Percentiles rank a stretch among this genome's conserved stretches.
phyloP scores from a whole-genome alignment of 1,139 yeast species.

The Diutina rugosa region DNA sequence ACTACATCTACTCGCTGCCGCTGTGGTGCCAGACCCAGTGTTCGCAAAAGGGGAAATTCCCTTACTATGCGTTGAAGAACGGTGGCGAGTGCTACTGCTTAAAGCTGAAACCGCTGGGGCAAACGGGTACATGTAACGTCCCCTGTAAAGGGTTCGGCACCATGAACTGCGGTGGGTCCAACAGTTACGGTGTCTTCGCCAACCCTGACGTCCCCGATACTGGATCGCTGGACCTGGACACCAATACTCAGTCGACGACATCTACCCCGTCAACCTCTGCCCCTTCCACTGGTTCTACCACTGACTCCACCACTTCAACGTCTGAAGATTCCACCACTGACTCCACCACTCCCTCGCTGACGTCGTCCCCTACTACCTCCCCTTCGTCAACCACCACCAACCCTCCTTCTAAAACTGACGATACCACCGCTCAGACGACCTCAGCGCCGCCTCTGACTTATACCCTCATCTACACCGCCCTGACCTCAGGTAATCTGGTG shows the following conservation, averaged over 20 bases:
- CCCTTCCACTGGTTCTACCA: not conserved
- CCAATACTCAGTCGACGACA: no score
- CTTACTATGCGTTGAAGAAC: not conserved
- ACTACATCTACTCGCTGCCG: not conserved
- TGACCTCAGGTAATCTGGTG: not conserved
- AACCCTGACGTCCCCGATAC: not conserved
- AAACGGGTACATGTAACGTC: not conserved
- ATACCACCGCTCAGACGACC: not conserved
- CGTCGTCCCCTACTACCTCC: not conserved
- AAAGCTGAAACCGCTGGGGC: not conserved
- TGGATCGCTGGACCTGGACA: not conserved
- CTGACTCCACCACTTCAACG: not conserved
- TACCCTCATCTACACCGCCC: not conserved
- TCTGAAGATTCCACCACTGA: no score
- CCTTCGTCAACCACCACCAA: not conserved
- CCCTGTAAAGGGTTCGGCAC: not conserved
- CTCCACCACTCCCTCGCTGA: not conserved
- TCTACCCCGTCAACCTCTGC: not conserved
- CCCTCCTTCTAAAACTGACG: not conserved
- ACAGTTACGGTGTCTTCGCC: not conserved
- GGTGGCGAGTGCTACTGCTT: conserved; percentile 2
- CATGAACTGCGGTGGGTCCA: not conserved
- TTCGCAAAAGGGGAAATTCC: not conserved
- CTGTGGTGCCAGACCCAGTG: not conserved
- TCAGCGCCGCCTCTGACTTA: not conserved